Evolutionary conservation across 164 flowering plant genomes (phyloP).

Genomic region (Taxillus chinensis): DNA sequence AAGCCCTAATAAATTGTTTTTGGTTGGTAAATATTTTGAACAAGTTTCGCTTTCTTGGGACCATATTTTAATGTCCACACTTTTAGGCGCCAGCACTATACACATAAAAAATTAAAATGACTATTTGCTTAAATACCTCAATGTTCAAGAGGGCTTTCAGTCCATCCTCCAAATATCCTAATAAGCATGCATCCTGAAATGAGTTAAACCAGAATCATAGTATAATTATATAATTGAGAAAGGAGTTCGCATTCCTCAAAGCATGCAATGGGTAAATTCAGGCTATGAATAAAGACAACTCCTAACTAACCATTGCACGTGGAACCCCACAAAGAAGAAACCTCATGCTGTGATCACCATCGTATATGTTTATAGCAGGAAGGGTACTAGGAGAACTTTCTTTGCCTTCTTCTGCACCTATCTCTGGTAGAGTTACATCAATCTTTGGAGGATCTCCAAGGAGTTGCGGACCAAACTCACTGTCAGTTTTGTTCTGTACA

Average conservation of each 20-base stretch:
- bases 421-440: slow-evolving; percentile 43
- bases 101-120: no score
- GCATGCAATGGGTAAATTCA: background rate
- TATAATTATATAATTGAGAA: background rate
- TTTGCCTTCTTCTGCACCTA: slow-evolving; percentile 52
- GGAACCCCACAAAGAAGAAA: slow-evolving; percentile 86
- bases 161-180: slow-evolving; percentile 89
- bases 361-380: slow-evolving; percentile 77
- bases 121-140: slow-evolving; percentile 52
- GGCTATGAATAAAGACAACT: background rate
- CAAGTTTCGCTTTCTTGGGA: no score
- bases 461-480: slow-evolving; percentile 52
- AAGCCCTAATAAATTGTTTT: no score
- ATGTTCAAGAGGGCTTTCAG: slow-evolving; percentile 79
- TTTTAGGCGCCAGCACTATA: no score
- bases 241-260: background rate
- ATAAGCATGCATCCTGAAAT: slow-evolving; percentile 62
- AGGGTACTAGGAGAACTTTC: slow-evolving; percentile 40
- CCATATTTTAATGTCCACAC: no score
- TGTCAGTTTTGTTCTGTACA: slow-evolving; percentile 37
- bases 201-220: background rate
- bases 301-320: slow-evolving; percentile 47
- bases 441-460: slow-evolving; percentile 80
- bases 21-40: no score
- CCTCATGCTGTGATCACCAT: slow-evolving; percentile 72